Evolutionary conservation across 1,284 basidiomycete genomes (phyloP).

Genomic region (Laetiporus sulphureus): DNA sequence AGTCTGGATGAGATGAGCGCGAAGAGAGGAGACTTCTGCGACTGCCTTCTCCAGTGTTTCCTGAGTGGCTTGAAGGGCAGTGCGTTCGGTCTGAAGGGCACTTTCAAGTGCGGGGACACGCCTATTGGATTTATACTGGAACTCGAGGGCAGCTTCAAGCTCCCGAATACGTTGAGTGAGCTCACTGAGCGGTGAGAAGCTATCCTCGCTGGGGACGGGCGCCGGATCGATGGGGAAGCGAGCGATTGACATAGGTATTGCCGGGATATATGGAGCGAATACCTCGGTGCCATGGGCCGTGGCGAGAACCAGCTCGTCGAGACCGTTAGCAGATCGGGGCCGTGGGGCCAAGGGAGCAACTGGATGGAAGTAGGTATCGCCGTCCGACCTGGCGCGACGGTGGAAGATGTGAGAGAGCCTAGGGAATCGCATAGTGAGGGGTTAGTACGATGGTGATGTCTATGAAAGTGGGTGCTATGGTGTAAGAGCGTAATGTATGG

Average conservation of each 20-base stretch:
- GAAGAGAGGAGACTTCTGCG: conserved; percentile 12
- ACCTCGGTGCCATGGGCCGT: conserved; percentile 7
- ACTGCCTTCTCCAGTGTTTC: conserved; percentile 9
- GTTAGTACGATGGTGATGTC: neutral
- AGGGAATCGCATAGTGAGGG: conserved; percentile 27
- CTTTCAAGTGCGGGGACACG: conserved; percentile 14
- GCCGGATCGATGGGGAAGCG: too few relatives aligned
- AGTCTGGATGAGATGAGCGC: conserved; percentile 22
- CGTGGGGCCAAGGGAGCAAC: conserved; percentile 10
- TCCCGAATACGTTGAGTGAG: conserved; percentile 18
- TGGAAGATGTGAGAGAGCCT: conserved; percentile 28
- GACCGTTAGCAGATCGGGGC: conserved; percentile 21
- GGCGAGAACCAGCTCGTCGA: conserved; percentile 9
- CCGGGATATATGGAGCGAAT: conserved; percentile 10
- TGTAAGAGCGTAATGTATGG: too few relatives aligned
- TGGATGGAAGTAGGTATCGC: conserved; percentile 12
- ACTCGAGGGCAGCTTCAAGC: conserved; percentile 13
- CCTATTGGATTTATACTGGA: conserved; percentile 6
- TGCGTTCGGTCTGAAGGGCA: conserved; percentile 13
- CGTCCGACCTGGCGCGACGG: conserved; percentile 30
- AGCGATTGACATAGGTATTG: conserved; percentile 6
- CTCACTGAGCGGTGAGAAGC: conserved; percentile 6
- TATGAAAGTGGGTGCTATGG: too few relatives aligned
- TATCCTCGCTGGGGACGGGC: conserved; percentile 3
- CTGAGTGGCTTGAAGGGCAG: conserved; percentile 10